Percentiles rank a stretch among this genome's conserved stretches.
phyloP scores from a whole-genome alignment of 352 stramenopile species.

The Globisporangium viniferum region DNA sequence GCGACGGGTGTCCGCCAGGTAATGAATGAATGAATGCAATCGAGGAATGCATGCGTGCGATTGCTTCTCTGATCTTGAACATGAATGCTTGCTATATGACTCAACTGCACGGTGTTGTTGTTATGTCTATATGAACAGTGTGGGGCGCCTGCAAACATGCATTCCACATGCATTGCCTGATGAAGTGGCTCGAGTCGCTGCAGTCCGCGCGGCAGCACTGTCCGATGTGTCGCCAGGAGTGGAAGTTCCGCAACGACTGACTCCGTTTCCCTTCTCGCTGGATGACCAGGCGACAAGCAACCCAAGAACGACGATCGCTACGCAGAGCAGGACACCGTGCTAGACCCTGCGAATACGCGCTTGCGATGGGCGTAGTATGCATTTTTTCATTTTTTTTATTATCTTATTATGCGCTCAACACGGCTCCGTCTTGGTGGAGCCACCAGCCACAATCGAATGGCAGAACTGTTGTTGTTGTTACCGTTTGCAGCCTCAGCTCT shows the following conservation, averaged over 20 bases:
- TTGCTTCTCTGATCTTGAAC: neutral
- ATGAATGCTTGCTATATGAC: neutral
- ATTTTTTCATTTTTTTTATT: constrained; percentile 5
- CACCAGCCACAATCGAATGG: neutral
- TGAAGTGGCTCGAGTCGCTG: constrained; percentile 90
- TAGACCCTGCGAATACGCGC: neutral
- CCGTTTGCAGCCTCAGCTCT: constrained; percentile 11
- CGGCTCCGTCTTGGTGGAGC: neutral
- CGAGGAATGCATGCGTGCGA: neutral
- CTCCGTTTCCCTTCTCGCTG: neutral
- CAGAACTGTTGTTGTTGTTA: neutral
- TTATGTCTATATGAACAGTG: constrained; percentile 28
- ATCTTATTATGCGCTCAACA: constrained; percentile 2
- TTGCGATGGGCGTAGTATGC: neutral
- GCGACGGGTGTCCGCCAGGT: constrained; percentile 85
- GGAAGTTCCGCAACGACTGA: constrained; percentile 68
- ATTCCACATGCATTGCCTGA: constrained; percentile 93
- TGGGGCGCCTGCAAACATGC: constrained; percentile 90
- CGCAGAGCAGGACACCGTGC: neutral
- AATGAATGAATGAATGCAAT: neutral
- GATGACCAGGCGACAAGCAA: neutral
- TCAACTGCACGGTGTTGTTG: neutral
- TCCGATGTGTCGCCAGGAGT: constrained; percentile 88
- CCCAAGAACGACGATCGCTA: neutral
- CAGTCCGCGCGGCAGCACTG: constrained; percentile 81